A percentile compares a stretch with the other conserved stretches of the same genome.
Evolutionary conservation across 139 green algal species (phyloP).

Genomic region (Nannochloris sp.): DNA sequence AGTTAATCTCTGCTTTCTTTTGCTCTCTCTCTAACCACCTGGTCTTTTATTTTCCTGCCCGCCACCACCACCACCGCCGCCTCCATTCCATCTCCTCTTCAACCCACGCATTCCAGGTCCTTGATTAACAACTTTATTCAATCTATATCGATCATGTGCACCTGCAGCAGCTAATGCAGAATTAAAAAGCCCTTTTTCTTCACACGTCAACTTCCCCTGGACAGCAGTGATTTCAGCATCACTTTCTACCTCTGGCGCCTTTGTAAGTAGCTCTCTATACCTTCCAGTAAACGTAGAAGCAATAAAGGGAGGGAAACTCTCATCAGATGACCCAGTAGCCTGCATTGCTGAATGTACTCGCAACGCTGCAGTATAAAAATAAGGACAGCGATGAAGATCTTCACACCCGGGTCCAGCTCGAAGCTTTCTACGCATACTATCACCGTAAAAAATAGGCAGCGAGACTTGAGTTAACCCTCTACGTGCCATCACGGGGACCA

Average conservation of each 20-base stretch:
- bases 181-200: conserved; percentile 32
- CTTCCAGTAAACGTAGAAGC: conserved; percentile 28
- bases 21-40: too few species aligned
- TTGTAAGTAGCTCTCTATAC: conserved; percentile 44
- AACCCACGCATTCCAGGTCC: neutral
- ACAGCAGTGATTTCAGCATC: conserved; percentile 20
- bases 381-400: conserved; percentile 41
- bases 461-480: conserved; percentile 28
- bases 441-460: conserved; percentile 31
- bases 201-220: conserved; percentile 23
- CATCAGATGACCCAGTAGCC: conserved; percentile 7
- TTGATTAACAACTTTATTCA: conserved; percentile 1
- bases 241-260: conserved; percentile 30
- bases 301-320: conserved; percentile 30
- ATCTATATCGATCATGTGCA: conserved; percentile 1
- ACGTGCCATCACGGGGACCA: conserved; percentile 28
- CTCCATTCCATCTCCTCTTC: conserved; percentile 1
- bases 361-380: conserved; percentile 43
- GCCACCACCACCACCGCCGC: neutral
- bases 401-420: conserved; percentile 41
- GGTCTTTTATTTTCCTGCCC: neutral
- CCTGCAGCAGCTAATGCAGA: neutral
- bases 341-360: conserved; percentile 24
- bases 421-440: conserved; percentile 47
- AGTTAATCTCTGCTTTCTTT: too few species aligned